Conservation (phyloP, 441 rosid species). For the Capsella rubella region DNA sequence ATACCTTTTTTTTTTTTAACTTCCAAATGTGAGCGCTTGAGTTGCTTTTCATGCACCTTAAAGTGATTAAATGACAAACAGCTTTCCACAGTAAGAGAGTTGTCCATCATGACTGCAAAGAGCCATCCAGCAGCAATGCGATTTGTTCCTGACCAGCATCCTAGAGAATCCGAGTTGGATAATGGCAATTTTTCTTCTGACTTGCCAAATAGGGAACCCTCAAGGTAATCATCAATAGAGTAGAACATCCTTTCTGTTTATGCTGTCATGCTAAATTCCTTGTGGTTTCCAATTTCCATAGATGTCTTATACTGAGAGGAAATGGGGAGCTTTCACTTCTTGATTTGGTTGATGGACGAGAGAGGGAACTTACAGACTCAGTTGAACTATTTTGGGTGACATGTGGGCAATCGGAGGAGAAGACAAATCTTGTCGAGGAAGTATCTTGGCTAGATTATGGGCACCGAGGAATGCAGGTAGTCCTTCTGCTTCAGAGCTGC, state of each 20-base stretch:
- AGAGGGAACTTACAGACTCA: slow-evolving; percentile 95
- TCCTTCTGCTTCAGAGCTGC: slow-evolving; percentile 38
- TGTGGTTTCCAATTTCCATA: slow-evolving; percentile 46
- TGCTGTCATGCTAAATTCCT: slow-evolving; percentile 45
- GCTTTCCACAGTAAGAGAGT: slow-evolving; percentile 99
- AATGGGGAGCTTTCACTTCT: slow-evolving; percentile 97
- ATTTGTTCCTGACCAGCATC: slow-evolving; percentile 89
- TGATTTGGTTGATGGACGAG: slow-evolving; percentile 98
- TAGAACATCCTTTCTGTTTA: slow-evolving; percentile 39
- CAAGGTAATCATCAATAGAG: slow-evolving; percentile 62
- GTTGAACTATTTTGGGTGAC: slow-evolving; percentile 99
- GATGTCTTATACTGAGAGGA: slow-evolving; percentile 92
- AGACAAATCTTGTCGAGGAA: slow-evolving; percentile 89
- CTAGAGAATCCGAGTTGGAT: slow-evolving; percentile 57
- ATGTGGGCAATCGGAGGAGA: slow-evolving; percentile 94
- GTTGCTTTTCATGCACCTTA: slow-evolving; percentile 70
- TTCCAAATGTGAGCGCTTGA: slow-evolving; percentile 32
- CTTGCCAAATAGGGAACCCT: slow-evolving; percentile 71
- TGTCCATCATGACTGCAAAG: slow-evolving; percentile 99
- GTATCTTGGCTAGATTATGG: slow-evolving; percentile 99
- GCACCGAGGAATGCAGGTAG: slow-evolving; percentile 99
- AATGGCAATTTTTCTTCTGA: slow-evolving; percentile 62
- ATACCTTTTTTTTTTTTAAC: background rate
- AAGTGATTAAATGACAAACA: slow-evolving; percentile 99
- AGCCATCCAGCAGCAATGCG: slow-evolving; percentile 99